These are phyloP conservation scores for Yamadazyma pseudoaaseri DNA, from an alignment of 1,139 yeast genomes.

Conservation along the genomic window DNA sequence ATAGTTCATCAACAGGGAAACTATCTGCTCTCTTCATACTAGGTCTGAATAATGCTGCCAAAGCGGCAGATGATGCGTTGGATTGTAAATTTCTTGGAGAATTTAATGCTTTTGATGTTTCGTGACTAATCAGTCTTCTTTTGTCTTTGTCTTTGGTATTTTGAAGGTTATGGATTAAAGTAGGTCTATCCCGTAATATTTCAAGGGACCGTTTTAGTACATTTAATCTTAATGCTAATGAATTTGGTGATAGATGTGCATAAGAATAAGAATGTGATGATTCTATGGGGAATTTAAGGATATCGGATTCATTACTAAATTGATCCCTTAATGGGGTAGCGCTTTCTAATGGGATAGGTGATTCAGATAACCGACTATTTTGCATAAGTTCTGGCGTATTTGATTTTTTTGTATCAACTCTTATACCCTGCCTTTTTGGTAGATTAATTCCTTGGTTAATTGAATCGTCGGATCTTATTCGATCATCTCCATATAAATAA, in stretches of 20 bases:
- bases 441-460: slow-evolving; percentile 8
- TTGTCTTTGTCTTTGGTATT: slow-evolving; percentile 3
- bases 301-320: slow-evolving; percentile 18
- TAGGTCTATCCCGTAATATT: slow-evolving; percentile 64
- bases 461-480: slow-evolving; percentile 13
- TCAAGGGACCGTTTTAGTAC: slow-evolving; percentile 76
- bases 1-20: slow-evolving; percentile 29
- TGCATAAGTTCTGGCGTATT: background rate
- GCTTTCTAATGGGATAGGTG: slow-evolving; percentile 10
- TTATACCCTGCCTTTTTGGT: slow-evolving; percentile 9
- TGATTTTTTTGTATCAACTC: background rate
- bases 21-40: slow-evolving; percentile 36
- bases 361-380: background rate
- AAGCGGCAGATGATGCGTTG: slow-evolving; percentile 64
- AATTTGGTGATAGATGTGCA: slow-evolving; percentile 78
- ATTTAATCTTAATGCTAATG: slow-evolving; percentile 71
- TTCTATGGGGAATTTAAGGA: slow-evolving; percentile 63
- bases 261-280: slow-evolving; percentile 85
- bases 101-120: background rate
- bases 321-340: slow-evolving; percentile 15
- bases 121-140: slow-evolving; percentile 1
- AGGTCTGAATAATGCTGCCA: slow-evolving; percentile 56
- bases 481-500: slow-evolving; percentile 24
- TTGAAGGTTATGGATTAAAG: slow-evolving; percentile 32
- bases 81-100: slow-evolving; percentile 26